Evolutionary conservation across 2,329 filamentous ascomycete species (phyloP).

Genomic region (Hyphodiscus sp.): DNA sequence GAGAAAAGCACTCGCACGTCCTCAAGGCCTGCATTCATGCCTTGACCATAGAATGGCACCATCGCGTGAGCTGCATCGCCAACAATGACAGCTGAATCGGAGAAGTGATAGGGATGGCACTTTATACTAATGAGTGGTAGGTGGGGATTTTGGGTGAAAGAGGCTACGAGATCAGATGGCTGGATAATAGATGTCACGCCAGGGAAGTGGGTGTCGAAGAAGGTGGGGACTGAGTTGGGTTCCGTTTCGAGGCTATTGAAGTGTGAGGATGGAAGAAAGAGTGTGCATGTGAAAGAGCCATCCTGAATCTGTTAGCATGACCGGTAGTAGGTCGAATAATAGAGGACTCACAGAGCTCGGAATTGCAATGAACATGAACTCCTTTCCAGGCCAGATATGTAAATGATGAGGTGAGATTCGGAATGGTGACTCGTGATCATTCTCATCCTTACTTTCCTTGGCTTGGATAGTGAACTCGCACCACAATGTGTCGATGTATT

Average conservation of each 20-base stretch:
- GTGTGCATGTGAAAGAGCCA: conserved; percentile 88
- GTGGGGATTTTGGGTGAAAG: conserved; percentile 79
- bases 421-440: conserved; percentile 46
- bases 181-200: conserved; percentile 72
- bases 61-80: conserved; percentile 96
- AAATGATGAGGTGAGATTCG: conserved; percentile 85
- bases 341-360: conserved; percentile 44
- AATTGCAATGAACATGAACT: conserved; percentile 98
- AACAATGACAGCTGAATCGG: conserved; percentile 70
- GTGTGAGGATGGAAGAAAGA: conserved; percentile 72
- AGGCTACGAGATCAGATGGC: conserved; percentile 58
- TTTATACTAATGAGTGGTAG: conserved; percentile 91
- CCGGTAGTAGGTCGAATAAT: not conserved
- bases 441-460: conserved; percentile 24
- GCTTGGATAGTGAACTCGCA: conserved; percentile 85
- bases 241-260: conserved; percentile 62
- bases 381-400: conserved; percentile 92
- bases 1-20: conserved; percentile 86
- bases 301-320: conserved; percentile 48
- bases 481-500: conserved; percentile 96
- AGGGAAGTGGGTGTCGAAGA: conserved; percentile 81
- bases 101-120: conserved; percentile 81
- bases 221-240: conserved; percentile 54
- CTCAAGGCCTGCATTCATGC: conserved; percentile 94
- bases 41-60: conserved; percentile 97